These are phyloP conservation scores for Capsicum rhomboideum DNA, from an alignment of 257 asterid genomes.

Conservation along the genomic window DNA sequence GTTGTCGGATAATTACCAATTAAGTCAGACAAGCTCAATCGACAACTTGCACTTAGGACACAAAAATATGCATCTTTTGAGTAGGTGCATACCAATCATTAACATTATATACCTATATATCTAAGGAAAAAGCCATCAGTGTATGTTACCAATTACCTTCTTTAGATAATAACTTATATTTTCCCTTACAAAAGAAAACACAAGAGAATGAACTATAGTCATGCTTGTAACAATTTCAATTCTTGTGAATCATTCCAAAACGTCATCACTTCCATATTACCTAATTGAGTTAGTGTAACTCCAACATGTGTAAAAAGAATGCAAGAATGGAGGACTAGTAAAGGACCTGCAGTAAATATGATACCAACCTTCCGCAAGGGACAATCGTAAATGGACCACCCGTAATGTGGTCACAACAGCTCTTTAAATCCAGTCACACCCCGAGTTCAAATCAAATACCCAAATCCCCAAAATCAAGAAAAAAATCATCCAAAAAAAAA, in stretches of 20 bases:
- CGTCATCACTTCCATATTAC: background rate
- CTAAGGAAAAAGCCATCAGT: background rate
- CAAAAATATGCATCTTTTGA: background rate
- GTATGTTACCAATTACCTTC: background rate
- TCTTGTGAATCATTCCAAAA: background rate
- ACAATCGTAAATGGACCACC: no score
- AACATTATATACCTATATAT: background rate
- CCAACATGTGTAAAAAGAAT: background rate
- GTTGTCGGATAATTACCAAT: background rate
- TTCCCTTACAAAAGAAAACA: background rate
- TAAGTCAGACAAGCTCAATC: background rate
- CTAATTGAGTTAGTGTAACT: background rate
- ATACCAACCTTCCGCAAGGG: constrained; percentile 17
- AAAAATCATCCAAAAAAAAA: no score
- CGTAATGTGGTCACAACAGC: no score
- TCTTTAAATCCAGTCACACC: no score
- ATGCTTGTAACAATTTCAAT: background rate
- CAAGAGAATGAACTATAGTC: background rate
- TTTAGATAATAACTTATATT: background rate
- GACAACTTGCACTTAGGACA: background rate
- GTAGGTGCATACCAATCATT: background rate
- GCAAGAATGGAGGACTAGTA: background rate
- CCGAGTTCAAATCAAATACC: no score
- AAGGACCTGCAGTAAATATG: constrained; percentile 11
- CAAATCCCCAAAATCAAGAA: no score